phyloP scores from a whole-genome alignment of 2,329 filamentous ascomycete genomes.

The Dothistroma septosporum region DNA sequence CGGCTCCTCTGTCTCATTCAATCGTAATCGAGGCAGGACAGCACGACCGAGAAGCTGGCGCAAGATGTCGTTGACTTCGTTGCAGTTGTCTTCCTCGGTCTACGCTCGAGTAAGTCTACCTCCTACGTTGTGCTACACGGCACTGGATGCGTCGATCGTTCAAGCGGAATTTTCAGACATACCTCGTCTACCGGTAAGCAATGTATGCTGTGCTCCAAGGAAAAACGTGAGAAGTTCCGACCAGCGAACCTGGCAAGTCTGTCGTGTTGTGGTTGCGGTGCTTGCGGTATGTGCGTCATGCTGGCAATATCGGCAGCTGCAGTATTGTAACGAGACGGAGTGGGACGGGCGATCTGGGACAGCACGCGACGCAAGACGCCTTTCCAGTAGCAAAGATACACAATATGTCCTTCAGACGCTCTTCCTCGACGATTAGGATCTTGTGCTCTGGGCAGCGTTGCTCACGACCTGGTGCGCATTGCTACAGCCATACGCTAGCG shows the following conservation, averaged over 20 bases:
- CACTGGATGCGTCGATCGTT: background rate
- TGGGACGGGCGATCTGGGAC: background rate
- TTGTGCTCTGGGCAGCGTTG: conserved; percentile 1
- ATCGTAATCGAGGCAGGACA: conserved; percentile 23
- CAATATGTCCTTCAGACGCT: background rate
- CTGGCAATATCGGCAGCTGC: background rate
- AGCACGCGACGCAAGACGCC: background rate
- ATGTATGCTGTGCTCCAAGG: conserved; percentile 27
- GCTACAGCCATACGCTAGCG: background rate
- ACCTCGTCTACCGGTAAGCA: conserved; percentile 36
- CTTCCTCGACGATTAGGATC: background rate
- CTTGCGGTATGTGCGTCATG: conserved; percentile 20
- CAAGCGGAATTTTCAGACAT: conserved; percentile 10
- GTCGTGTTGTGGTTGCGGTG: conserved; percentile 22
- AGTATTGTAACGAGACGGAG: no score
- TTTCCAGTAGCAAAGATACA: background rate
- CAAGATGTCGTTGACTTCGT: conserved; percentile 30
- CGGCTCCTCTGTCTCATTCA: conserved; percentile 24
- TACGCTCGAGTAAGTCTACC: conserved; percentile 12
- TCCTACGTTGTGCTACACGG: background rate
- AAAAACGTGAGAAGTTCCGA: conserved; percentile 27
- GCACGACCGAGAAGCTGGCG: conserved; percentile 23
- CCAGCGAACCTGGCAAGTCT: conserved; percentile 16
- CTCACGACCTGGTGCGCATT: background rate
- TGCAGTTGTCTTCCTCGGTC: conserved; percentile 30